Percentiles rank a stretch among this genome's conserved stretches.
These are phyloP conservation scores for Gonapodya prolifera DNA, from an alignment of 192 early-diverging fungal genomes.

Conservation along the genomic window DNA sequence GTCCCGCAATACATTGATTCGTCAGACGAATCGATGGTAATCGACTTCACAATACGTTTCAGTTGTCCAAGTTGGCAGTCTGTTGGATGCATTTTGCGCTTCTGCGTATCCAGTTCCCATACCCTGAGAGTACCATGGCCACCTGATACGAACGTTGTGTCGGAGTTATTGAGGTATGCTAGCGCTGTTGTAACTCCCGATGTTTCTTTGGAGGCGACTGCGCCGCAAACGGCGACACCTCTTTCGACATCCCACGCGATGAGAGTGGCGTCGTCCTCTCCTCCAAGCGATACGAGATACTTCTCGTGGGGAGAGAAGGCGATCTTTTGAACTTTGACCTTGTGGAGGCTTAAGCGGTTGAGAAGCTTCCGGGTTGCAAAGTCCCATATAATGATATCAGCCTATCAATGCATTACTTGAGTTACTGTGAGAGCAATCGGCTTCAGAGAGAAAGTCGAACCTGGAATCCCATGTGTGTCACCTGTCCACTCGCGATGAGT, in stretches of 20 bases:
- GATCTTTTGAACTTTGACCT: slow-evolving; percentile 42
- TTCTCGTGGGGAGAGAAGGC: slow-evolving; percentile 35
- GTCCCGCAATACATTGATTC: slow-evolving; percentile 51
- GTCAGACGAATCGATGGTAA: slow-evolving; percentile 30
- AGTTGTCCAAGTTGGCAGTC: slow-evolving; percentile 43
- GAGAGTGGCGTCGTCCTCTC: slow-evolving; percentile 39
- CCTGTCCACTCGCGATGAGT: slow-evolving; percentile 36
- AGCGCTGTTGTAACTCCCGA: slow-evolving; percentile 30
- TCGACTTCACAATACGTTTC: slow-evolving; percentile 43
- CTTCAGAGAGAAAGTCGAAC: slow-evolving; percentile 9
- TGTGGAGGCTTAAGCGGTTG: slow-evolving; percentile 33
- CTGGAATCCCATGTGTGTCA: slow-evolving; percentile 56
- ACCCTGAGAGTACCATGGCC: slow-evolving; percentile 35
- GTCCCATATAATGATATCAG: slow-evolving; percentile 51
- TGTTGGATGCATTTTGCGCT: slow-evolving; percentile 31
- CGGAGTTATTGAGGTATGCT: slow-evolving; percentile 33
- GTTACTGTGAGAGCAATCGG: neutral
- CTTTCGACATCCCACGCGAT: slow-evolving; percentile 40
- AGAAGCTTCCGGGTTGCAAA: slow-evolving; percentile 26
- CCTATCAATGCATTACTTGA: slow-evolving; percentile 15
- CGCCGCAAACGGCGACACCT: slow-evolving; percentile 37
- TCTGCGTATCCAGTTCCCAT: slow-evolving; percentile 35
- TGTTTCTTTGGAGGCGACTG: slow-evolving; percentile 35
- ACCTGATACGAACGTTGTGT: slow-evolving; percentile 36
- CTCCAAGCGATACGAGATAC: slow-evolving; percentile 40